phyloP scores from a whole-genome alignment of 345 rosid species.

The Brassica nigra region DNA sequence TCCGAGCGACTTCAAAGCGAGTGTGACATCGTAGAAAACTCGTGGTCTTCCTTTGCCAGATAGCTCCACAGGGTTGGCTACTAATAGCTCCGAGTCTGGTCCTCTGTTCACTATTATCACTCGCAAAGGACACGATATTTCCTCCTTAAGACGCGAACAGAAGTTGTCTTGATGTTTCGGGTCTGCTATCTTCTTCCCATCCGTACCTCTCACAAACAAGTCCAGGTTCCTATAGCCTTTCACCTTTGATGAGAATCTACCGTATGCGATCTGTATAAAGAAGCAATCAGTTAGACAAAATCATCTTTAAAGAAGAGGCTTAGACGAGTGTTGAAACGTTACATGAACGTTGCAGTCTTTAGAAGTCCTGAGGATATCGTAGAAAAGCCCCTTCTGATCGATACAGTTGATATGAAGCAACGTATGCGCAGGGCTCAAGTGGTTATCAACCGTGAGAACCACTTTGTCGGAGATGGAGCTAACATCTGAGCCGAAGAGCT shows the following conservation, averaged over 20 bases:
- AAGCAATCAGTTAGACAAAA: slow-evolving; percentile 23
- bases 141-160: slow-evolving; percentile 57
- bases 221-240: slow-evolving; percentile 57
- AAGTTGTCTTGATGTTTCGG: slow-evolving; percentile 50
- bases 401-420: slow-evolving; percentile 65
- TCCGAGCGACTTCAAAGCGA: slow-evolving; percentile 61
- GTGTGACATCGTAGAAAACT: slow-evolving; percentile 70
- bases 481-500: slow-evolving; percentile 51
- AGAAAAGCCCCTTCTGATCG: slow-evolving; percentile 77
- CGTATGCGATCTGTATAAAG: slow-evolving; percentile 56
- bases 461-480: slow-evolving; percentile 43
- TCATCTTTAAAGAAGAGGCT: neutral
- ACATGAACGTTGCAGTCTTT: slow-evolving; percentile 75
- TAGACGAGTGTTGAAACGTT: slow-evolving; percentile 4
- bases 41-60: slow-evolving; percentile 81
- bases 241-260: slow-evolving; percentile 58
- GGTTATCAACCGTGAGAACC: slow-evolving; percentile 56
- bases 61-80: slow-evolving; percentile 76
- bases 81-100: slow-evolving; percentile 69
- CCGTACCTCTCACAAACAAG: slow-evolving; percentile 60
- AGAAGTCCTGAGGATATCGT: slow-evolving; percentile 72
- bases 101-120: slow-evolving; percentile 64
- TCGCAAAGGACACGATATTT: slow-evolving; percentile 64
- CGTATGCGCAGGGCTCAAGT: slow-evolving; percentile 73
- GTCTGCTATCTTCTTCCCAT: slow-evolving; percentile 68